These are phyloP conservation scores for Penicillium psychrofluorescens DNA, from an alignment of 495 filamentous ascomycete genomes.

Conservation along the genomic window DNA sequence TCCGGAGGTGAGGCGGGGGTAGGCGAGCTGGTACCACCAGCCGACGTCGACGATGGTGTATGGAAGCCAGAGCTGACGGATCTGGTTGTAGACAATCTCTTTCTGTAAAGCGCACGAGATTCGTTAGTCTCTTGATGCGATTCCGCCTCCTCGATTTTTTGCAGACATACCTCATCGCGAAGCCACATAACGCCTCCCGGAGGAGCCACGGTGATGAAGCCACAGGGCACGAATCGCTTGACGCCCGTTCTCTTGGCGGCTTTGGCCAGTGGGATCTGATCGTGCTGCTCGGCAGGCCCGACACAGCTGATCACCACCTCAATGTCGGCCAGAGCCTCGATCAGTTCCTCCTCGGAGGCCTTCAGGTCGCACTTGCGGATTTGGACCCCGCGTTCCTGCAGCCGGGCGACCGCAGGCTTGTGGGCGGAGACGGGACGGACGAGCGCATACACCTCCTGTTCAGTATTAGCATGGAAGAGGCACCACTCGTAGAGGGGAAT, in stretches of 20 bases:
- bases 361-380: slow-evolving; percentile 41
- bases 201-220: slow-evolving; percentile 42
- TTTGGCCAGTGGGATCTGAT: slow-evolving; percentile 46
- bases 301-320: slow-evolving; percentile 50
- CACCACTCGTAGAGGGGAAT: not conserved
- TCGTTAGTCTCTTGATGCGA: slow-evolving; percentile 4
- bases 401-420: slow-evolving; percentile 35
- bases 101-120: slow-evolving; percentile 27
- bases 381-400: slow-evolving; percentile 39
- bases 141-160: not conserved
- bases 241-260: slow-evolving; percentile 50
- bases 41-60: slow-evolving; percentile 59
- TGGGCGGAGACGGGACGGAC: slow-evolving; percentile 40
- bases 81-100: slow-evolving; percentile 48
- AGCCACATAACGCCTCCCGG: slow-evolving; percentile 41
- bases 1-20: slow-evolving; percentile 45
- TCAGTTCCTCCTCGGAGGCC: slow-evolving; percentile 38
- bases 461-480: not conserved
- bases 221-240: slow-evolving; percentile 53
- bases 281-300: slow-evolving; percentile 35
- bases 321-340: slow-evolving; percentile 36
- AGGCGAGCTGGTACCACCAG: slow-evolving; percentile 51
- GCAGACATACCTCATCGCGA: slow-evolving; percentile 35
- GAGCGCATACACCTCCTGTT: slow-evolving; percentile 43
- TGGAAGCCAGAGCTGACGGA: slow-evolving; percentile 44